Base-by-base conservation (phyloP, 108 stramenopile species). In the Mediolabrus comicus region DNA sequence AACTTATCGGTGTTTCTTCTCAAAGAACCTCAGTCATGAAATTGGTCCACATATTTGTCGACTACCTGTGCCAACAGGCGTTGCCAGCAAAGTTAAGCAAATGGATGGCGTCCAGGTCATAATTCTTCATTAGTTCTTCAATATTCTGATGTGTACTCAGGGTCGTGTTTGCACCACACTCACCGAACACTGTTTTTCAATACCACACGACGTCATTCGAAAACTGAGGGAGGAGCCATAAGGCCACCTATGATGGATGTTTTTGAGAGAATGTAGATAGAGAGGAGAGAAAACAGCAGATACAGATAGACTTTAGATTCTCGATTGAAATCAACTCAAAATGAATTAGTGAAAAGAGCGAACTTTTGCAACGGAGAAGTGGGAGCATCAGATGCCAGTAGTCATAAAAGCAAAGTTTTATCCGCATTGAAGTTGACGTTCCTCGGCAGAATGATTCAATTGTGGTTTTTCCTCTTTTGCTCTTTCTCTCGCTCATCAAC, bases 101-200 rank as follows among this genome's bases (percentile, higher is more conserved):
- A 59, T 59, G 59, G 59, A 59, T 59, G 59, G 59, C 59, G 59
- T 59, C 33, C 33, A 7, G 3, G 3, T 59, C 27, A 3, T 16
- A 8, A 59, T 33, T 59, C 59, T 3, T 59, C 59, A 59, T 59
- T 32, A 30, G 56, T 29, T 16, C 19, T 53, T 53, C 7, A 6
- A 6, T 17, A 53, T 7, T 12, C 19, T 6, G 6, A 8, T 17
- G 19, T n/a, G 19, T 53, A n/a, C n/a, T n/a, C n/a, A n/a, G n/a
- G n/a, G n/a, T n/a, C n/a, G n/a, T n/a, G n/a, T n/a, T n/a, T n/a
- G n/a, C n/a, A n/a, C n/a, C n/a, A n/a, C n/a, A n/a, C n/a, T n/a
- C n/a, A n/a, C n/a, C n/a, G n/a, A n/a, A n/a, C n/a, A n/a, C n/a
- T n/a, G n/a, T n/a, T n/a, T n/a, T n/a, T n/a, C n/a, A n/a, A n/a